A percentile compares a stretch with the other conserved stretches of the same genome.
Evolutionary conservation across 1,284 basidiomycete genomes (phyloP).

Genomic region (Cryptococcus sp.): DNA sequence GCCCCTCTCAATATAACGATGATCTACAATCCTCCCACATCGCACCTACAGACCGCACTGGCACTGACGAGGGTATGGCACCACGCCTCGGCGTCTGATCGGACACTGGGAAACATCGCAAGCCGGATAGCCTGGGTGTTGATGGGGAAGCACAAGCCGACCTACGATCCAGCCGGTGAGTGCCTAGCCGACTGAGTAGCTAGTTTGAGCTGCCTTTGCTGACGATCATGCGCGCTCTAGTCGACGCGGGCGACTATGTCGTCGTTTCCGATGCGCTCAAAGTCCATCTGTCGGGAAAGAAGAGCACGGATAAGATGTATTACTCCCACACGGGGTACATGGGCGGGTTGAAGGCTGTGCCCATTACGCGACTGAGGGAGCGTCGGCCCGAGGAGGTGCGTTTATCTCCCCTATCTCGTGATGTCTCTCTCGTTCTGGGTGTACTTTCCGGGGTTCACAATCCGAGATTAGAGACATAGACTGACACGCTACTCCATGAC

Average conservation of each 20-base stretch:
- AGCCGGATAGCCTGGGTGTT: constrained; percentile 90
- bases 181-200: constrained; percentile 19
- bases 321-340: constrained; percentile 90
- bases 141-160: constrained; percentile 99
- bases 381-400: constrained; percentile 88
- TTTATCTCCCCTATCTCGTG: constrained; percentile 11
- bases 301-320: constrained; percentile 84
- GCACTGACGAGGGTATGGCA: constrained; percentile 95
- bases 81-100: constrained; percentile 85
- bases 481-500: not conserved
- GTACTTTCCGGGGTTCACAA: too few relatives aligned
- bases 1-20: too few relatives aligned
- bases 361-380: constrained; percentile 77
- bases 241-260: constrained; percentile 96
- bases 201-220: too few relatives aligned
- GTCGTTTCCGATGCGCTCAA: constrained; percentile 87
- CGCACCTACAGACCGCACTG: constrained; percentile 72
- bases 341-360: constrained; percentile 88
- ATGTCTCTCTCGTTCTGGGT: not conserved
- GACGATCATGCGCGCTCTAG: constrained; percentile 54
- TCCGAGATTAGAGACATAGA: too few relatives aligned
- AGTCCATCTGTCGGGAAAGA: constrained; percentile 86
- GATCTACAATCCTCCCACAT: not conserved
- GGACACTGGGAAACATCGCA: constrained; percentile 88
- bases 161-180: constrained; percentile 86